Percentiles rank a stretch among this genome's conserved stretches.
phyloP scores from a whole-genome alignment of 202 grass and related monocot species.

The Tripidium arundinaceum region DNA sequence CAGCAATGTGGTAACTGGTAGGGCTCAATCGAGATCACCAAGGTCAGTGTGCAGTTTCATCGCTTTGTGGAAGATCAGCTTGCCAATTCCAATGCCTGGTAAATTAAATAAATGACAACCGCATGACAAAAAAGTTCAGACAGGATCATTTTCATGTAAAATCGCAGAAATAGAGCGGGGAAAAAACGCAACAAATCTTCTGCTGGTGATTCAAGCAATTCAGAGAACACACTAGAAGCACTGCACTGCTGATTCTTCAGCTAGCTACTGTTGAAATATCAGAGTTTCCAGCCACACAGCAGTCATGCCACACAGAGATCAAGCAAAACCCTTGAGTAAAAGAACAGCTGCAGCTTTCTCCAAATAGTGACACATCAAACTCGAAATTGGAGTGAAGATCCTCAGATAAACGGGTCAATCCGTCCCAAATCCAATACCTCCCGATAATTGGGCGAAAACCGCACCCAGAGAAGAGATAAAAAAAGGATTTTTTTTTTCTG shows the following conservation, averaged over 20 bases:
- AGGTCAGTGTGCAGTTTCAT: not conserved
- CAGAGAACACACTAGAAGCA: not conserved
- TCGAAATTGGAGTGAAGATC: conserved; percentile 2
- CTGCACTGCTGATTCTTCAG: not conserved
- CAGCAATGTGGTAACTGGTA: not conserved
- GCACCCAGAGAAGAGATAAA: not conserved
- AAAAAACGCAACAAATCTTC: not conserved
- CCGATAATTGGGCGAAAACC: conserved; percentile 5
- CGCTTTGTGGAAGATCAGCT: conserved; percentile 12
- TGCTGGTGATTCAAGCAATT: not conserved
- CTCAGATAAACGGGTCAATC: conserved; percentile 14
- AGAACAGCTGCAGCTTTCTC: not conserved
- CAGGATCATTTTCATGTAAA: not conserved
- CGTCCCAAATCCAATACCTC: not conserved
- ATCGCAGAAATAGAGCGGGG: not conserved
- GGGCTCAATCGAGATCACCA: conserved; percentile 1
- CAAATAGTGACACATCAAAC: conserved; percentile 16
- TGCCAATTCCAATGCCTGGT: not conserved
- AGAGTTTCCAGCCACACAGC: not conserved
- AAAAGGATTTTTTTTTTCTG: not conserved
- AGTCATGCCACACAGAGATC: not conserved
- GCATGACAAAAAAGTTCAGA: not conserved
- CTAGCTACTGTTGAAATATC: not conserved
- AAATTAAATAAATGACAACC: not conserved
- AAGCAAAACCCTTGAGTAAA: not conserved